Evolutionary conservation across 805 yeast species (phyloP).

Genomic region (Lachancea thermotolerans): DNA sequence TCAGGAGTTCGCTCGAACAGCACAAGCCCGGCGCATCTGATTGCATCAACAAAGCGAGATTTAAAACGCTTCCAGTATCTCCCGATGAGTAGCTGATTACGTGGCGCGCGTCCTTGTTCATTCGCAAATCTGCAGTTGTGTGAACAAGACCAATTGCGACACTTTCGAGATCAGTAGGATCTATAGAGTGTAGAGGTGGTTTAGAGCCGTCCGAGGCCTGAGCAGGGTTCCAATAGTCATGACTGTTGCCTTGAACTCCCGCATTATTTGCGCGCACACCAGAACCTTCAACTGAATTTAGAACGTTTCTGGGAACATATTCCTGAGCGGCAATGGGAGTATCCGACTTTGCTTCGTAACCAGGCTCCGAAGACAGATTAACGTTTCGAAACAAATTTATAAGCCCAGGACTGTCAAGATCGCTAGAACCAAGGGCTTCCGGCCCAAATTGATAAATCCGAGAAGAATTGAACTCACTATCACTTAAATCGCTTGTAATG

Average conservation of each 20-base stretch:
- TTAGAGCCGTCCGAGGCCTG: background rate
- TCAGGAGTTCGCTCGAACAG: too few species aligned
- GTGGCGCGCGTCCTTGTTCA: slow-evolving; percentile 15
- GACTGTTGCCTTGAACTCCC: background rate
- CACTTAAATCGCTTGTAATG: background rate
- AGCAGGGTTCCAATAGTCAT: background rate
- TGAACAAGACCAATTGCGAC: slow-evolving; percentile 18
- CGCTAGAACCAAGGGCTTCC: background rate
- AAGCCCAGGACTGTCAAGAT: slow-evolving; percentile 7
- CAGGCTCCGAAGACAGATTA: slow-evolving; percentile 8
- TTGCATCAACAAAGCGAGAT: slow-evolving; percentile 10
- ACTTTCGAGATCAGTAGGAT: slow-evolving; percentile 19
- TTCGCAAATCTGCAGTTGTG: slow-evolving; percentile 19
- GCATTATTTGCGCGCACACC: background rate
- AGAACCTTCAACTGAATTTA: slow-evolving; percentile 6
- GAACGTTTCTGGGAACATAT: slow-evolving; percentile 19
- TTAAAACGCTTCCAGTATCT: slow-evolving; percentile 14
- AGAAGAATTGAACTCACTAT: slow-evolving; percentile 9
- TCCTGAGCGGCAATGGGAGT: slow-evolving; percentile 14
- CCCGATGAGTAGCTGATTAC: slow-evolving; percentile 22
- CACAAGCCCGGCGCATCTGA: background rate
- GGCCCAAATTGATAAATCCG: slow-evolving; percentile 5
- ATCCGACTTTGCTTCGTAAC: slow-evolving; percentile 13
- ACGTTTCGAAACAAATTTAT: slow-evolving; percentile 18
- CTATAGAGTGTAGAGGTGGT: slow-evolving; percentile 6